Conservation (phyloP, 352 stramenopile genomes). For the Phytophthora fragariae region DNA sequence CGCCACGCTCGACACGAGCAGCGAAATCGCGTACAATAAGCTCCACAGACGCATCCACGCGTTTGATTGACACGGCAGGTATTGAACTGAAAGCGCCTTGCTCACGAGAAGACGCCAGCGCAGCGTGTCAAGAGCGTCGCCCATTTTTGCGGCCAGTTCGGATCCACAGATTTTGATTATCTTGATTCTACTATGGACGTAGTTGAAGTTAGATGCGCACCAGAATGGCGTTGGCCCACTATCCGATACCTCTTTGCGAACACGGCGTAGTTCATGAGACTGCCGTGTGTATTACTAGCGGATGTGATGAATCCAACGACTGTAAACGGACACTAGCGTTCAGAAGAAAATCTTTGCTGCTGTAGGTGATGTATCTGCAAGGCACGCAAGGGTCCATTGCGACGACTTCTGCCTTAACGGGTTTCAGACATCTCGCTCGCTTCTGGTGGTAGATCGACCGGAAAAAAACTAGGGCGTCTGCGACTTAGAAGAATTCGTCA, state of each 20-base stretch:
- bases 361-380: constrained; percentile 9
- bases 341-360: constrained; percentile 6
- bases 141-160: background rate
- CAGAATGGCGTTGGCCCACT: too few relatives aligned
- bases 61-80: background rate
- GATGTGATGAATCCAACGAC: background rate
- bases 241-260: too few relatives aligned
- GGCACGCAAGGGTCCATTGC: constrained; percentile 26
- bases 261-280: background rate
- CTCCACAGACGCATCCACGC: constrained; percentile 50
- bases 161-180: background rate
- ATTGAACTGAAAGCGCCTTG: constrained; percentile 11
- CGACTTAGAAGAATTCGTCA: too few relatives aligned
- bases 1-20: constrained; percentile 48
- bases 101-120: constrained; percentile 6
- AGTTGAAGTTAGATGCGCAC: constrained; percentile 18
- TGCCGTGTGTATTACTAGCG: background rate
- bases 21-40: constrained; percentile 50
- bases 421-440: background rate
- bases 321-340: constrained; percentile 6
- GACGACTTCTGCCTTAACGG: background rate
- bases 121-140: constrained; percentile 28
- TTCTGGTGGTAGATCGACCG: background rate
- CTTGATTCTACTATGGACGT: constrained; percentile 9
- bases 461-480: too few relatives aligned